Percentiles rank a stretch among this genome's conserved stretches.
phyloP scores from a whole-genome alignment of 2,329 filamentous ascomycete species.

The Claviceps sp. region DNA sequence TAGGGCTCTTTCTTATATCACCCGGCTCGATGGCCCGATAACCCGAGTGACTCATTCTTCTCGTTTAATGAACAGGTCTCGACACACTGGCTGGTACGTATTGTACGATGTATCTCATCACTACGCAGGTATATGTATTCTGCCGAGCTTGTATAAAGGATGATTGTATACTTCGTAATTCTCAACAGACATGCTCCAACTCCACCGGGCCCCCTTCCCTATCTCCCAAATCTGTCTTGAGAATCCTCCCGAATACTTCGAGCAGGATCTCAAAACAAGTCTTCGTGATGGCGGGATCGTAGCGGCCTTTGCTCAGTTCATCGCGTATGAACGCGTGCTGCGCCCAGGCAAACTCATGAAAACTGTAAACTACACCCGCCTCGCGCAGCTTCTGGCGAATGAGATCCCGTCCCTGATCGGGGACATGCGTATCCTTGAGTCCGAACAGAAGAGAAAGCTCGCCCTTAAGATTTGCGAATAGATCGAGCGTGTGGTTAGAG shows the following conservation, averaged over 20 bases:
- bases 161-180: no score
- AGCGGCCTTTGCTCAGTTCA: conserved; percentile 84
- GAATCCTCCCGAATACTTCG: conserved; percentile 66
- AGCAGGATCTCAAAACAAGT: conserved; percentile 84
- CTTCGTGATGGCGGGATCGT: conserved; percentile 76
- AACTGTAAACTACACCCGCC: conserved; percentile 60
- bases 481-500: conserved; percentile 39
- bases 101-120: no score
- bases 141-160: no score
- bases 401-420: conserved; percentile 66
- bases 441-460: conserved; percentile 87
- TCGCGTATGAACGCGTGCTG: conserved; percentile 93
- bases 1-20: no score
- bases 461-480: conserved; percentile 55
- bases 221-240: conserved; percentile 68
- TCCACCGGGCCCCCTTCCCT: conserved; percentile 45
- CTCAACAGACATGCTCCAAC: conserved; percentile 59
- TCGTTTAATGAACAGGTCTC: no score
- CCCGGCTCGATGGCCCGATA: no score
- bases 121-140: no score
- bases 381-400: conserved; percentile 74
- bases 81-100: no score
- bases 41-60: no score
- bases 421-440: conserved; percentile 81
- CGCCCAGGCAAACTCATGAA: conserved; percentile 84